Evolutionary conservation across 2,329 filamentous ascomycete genomes (phyloP).

Genomic region (Purpureocillium lavendulum): DNA sequence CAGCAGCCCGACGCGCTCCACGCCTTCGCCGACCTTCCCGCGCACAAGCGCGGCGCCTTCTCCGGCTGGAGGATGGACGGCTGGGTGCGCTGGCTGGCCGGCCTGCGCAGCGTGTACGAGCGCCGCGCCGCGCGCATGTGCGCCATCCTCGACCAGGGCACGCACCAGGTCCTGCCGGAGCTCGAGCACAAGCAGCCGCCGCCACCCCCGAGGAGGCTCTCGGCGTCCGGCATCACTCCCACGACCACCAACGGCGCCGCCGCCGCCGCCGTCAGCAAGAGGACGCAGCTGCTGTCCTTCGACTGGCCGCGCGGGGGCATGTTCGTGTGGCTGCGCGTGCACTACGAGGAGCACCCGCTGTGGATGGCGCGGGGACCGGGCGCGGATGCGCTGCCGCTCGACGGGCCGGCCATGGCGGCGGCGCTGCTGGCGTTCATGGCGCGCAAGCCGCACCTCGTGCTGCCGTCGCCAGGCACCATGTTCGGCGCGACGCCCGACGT

Average conservation of each 20-base stretch:
- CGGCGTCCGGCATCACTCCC: too few relatives aligned
- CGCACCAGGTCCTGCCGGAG: conserved; percentile 20
- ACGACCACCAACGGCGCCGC: too few relatives aligned
- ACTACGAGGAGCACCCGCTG: conserved; percentile 67
- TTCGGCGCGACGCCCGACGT: conserved; percentile 63
- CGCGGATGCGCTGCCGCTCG: conserved; percentile 31
- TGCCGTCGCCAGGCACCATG: conserved; percentile 63
- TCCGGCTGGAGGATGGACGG: conserved; percentile 69
- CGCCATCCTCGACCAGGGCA: conserved; percentile 50
- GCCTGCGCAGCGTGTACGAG: conserved; percentile 77
- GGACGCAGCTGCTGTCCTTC: conserved; percentile 67
- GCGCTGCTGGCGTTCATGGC: conserved; percentile 68
- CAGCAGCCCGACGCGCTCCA: conserved; percentile 41
- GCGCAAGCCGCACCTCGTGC: conserved; percentile 57
- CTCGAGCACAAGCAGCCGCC: conserved; percentile 58
- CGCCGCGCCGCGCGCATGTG: conserved; percentile 78
- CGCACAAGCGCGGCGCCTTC: conserved; percentile 11
- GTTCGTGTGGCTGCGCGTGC: conserved; percentile 78
- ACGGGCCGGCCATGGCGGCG: conserved; percentile 46
- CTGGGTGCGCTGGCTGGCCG: conserved; percentile 87
- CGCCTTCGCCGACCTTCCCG: too few relatives aligned
- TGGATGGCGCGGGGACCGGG: conserved; percentile 27
- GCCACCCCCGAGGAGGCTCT: too few relatives aligned
- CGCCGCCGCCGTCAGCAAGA: too few relatives aligned
- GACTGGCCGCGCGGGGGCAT: conserved; percentile 78